These are phyloP conservation scores for Drosera capensis DNA, from an alignment of 148 eudicot genomes.

Conservation along the genomic window DNA sequence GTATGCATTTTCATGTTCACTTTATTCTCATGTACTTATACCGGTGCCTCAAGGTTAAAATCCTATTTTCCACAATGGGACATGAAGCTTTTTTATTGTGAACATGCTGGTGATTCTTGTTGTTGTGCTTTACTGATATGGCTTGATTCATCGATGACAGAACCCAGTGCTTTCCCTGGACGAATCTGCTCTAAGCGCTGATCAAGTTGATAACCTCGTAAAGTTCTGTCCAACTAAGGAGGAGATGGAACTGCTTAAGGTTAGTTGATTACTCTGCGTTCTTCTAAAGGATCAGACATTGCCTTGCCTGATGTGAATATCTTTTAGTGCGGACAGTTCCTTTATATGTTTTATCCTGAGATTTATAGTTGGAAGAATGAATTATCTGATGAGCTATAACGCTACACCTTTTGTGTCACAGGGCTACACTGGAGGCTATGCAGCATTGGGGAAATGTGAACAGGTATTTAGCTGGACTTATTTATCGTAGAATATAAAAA, in stretches of 20 bases:
- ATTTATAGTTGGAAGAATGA: no score
- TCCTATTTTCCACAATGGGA: not conserved
- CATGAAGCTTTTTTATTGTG: not conserved
- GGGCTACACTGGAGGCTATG: slow-evolving; percentile 77
- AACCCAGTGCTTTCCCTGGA: slow-evolving; percentile 67
- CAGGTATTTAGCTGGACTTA: slow-evolving; percentile 27
- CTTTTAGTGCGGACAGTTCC: no score
- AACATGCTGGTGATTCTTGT: not conserved
- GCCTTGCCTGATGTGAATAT: no score
- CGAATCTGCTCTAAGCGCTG: slow-evolving; percentile 66
- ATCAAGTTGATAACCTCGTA: slow-evolving; percentile 88
- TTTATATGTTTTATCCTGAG: no score
- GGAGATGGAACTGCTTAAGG: slow-evolving; percentile 90
- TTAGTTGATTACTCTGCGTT: slow-evolving; percentile 7
- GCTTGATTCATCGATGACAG: slow-evolving; percentile 20
- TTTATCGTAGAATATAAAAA: no score
- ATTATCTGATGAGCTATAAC: no score
- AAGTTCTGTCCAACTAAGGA: slow-evolving; percentile 97
- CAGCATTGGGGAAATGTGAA: slow-evolving; percentile 85
- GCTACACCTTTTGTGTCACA: no score
- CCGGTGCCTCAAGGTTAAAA: no score
- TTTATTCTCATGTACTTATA: no score
- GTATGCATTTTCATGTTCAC: no score
- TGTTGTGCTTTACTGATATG: not conserved
- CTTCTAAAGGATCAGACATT: no score